Evolutionary conservation across 1,284 basidiomycete genomes (phyloP), one percentile per base, ranked within the genome.

Genomic region (Ceraceosorus guamensis): DNA sequence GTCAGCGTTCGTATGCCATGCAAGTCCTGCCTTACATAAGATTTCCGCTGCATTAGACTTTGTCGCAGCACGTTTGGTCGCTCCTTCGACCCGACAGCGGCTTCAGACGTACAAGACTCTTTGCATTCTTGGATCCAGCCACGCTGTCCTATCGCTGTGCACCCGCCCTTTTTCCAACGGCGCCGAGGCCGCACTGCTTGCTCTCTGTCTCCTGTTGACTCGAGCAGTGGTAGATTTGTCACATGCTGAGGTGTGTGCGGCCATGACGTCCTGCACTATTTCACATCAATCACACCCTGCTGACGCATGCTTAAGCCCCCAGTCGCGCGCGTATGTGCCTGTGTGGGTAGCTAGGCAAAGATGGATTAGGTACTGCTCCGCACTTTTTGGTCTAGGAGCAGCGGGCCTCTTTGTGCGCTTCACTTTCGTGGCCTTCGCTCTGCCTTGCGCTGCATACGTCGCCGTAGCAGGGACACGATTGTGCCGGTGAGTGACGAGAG

Each of bases 111-210:
- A 41, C 37, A 41, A 41, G 37, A 31, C 64, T 3, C 58, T 63
- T 16, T 54, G 66, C 24, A 55, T 75, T 4, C 57, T 62, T 18
- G 71, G 67, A 4, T 50, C 62, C 33, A 68, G 68, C 1, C 67
- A 68, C 2, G 50, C 72, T 48, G 53, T 65, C 8, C 67, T 76
- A 1, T 63, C 71, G 2, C 77, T 77, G 56, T 52, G 67, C 31
- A 59, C 70, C 4, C 69, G 76, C 1, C 69, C 77, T 2, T 75
- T 78, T 52, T 76, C 74, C 50, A 77, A 77, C 52, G 55, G 73
- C 5, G 43, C 68, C 47, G 77, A 78, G 53, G 59, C 72, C 0
- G 16, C 63, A 32, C 30, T 63, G 14, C 45, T 77, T 5, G 68
- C 66, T 0, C 10, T 58, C 3, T 33, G 61, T 11, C 31, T 70